Evolutionary conservation across 2,329 filamentous ascomycete species (phyloP).

Genomic region (Nothomitra cinnamomea): DNA sequence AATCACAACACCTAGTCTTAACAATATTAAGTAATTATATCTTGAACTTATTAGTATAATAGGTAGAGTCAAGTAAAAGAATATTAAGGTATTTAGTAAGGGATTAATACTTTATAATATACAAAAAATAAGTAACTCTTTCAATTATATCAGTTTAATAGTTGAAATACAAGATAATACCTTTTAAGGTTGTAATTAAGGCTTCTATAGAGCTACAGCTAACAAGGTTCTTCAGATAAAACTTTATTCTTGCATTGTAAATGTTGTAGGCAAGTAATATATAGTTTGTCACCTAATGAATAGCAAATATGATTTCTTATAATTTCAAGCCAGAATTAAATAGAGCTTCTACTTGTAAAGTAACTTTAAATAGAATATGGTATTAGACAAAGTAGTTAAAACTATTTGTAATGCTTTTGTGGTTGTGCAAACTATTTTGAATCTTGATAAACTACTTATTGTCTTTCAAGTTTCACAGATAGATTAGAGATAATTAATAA

Average conservation of each 20-base stretch:
- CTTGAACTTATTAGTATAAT: no score
- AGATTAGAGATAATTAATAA: constrained; percentile 1
- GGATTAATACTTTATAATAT: no score
- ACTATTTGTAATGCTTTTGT: not conserved
- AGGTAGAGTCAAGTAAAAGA: no score
- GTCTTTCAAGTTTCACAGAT: not conserved
- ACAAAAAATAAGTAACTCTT: constrained; percentile 1
- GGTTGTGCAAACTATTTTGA: not conserved
- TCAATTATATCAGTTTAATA: no score
- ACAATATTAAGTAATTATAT: no score
- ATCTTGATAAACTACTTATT: not conserved
- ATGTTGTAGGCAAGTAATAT: not conserved
- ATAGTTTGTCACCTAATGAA: not conserved
- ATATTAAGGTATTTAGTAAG: no score
- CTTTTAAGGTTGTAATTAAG: not conserved
- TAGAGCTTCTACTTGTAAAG: not conserved
- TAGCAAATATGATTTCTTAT: not conserved
- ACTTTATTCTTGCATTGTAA: not conserved
- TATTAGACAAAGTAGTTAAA: not conserved
- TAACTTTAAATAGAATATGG: not conserved
- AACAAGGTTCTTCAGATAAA: not conserved
- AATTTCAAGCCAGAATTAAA: not conserved
- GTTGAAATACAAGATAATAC: no score
- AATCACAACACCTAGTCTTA: no score
- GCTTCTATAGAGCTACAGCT: not conserved